Percentiles rank a stretch among this genome's conserved stretches.
phyloP scores from a whole-genome alignment of 1,284 basidiomycete genomes.

The Agaricales sp. region DNA sequence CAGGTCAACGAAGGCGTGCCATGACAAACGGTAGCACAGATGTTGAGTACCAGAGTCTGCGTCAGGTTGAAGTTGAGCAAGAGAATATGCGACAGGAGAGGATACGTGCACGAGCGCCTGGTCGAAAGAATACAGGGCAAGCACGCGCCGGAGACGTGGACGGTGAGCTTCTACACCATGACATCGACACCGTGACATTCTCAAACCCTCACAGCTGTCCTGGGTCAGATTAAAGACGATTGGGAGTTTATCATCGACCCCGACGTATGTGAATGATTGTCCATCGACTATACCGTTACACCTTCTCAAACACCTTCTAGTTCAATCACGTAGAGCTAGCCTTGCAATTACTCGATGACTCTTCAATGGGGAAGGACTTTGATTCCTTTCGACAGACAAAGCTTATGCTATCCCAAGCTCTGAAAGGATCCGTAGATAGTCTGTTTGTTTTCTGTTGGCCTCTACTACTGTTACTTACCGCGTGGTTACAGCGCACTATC shows the following conservation, averaged over 20 bases:
- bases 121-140: slow-evolving; percentile 39
- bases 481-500: slow-evolving; percentile 60
- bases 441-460: slow-evolving; percentile 27
- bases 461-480: slow-evolving; percentile 10
- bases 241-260: slow-evolving; percentile 86
- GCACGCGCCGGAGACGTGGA: slow-evolving; percentile 65
- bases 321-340: slow-evolving; percentile 91
- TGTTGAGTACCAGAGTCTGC: slow-evolving; percentile 38
- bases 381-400: slow-evolving; percentile 70
- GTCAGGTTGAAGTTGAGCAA: slow-evolving; percentile 45
- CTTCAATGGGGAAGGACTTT: slow-evolving; percentile 60
- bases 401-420: slow-evolving; percentile 60
- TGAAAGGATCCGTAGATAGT: slow-evolving; percentile 83
- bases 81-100: slow-evolving; percentile 52
- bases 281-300: slow-evolving; percentile 8
- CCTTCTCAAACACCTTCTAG: slow-evolving; percentile 26
- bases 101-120: slow-evolving; percentile 56
- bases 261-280: slow-evolving; percentile 38
- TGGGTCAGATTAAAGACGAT: slow-evolving; percentile 78
- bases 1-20: slow-evolving; percentile 45
- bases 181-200: slow-evolving; percentile 6
- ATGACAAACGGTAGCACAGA: slow-evolving; percentile 42
- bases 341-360: slow-evolving; percentile 72
- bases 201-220: slow-evolving; percentile 42
- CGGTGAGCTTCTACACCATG: slow-evolving; percentile 36